Conservation (phyloP, 2,329 filamentous ascomycete species). For the Trichophyton mentagrophytes region DNA sequence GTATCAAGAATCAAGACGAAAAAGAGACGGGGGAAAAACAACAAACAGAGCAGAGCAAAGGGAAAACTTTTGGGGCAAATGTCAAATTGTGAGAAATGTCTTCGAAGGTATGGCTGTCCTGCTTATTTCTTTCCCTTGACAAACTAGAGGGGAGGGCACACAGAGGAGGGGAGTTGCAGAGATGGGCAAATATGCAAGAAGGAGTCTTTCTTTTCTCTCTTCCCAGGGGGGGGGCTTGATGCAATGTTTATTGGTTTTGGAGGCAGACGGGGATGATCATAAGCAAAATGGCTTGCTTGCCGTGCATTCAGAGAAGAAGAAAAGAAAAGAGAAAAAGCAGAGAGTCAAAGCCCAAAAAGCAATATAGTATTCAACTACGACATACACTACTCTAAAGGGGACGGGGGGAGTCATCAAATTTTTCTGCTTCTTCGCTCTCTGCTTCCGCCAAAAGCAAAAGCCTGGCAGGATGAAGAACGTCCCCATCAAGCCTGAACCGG, state of each 20-base stretch:
- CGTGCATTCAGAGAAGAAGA: too few relatives aligned
- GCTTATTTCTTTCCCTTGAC: not conserved
- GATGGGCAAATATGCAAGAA: not conserved
- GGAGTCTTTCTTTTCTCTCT: not conserved
- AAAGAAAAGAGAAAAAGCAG: not conserved
- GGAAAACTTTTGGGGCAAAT: not conserved
- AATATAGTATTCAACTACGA: not conserved
- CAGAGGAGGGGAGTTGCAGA: not conserved
- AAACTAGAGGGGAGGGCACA: conserved; percentile 1
- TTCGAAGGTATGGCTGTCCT: not conserved
- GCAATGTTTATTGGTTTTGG: conserved; percentile 1
- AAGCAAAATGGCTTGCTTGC: not conserved
- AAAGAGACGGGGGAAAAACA: not conserved
- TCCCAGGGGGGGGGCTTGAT: not conserved
- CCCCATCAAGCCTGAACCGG: not conserved
- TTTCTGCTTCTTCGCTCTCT: not conserved
- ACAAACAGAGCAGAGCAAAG: not conserved
- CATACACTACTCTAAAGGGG: too few relatives aligned
- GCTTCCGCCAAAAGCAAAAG: not conserved
- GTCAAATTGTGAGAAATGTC: not conserved
- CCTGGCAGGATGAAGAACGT: not conserved
- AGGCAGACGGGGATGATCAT: not conserved
- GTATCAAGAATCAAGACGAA: not conserved
- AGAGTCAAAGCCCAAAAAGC: not conserved
- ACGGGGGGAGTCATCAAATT: not conserved